Evolutionary conservation across 1,139 yeast genomes (phyloP).

Genomic region (Lodderomyces oxycetoniae): DNA sequence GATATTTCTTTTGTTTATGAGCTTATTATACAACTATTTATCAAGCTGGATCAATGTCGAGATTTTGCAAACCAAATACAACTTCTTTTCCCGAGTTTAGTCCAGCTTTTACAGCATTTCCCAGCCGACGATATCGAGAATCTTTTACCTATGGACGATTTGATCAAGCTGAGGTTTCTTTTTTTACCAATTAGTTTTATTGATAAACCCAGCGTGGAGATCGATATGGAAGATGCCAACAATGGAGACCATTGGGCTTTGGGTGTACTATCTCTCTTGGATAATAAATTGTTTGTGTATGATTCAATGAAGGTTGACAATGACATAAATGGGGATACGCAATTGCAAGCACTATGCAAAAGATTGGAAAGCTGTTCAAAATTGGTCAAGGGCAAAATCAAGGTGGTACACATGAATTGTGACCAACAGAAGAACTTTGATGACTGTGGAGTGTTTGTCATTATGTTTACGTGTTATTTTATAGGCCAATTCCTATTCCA

Average conservation of each 20-base stretch:
- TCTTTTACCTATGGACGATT: constrained; percentile 30
- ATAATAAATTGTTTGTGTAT: constrained; percentile 30
- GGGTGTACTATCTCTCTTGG: constrained; percentile 29
- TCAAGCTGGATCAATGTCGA: constrained; percentile 6
- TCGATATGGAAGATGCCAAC: constrained; percentile 28
- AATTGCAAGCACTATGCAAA: constrained; percentile 18
- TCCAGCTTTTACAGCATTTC: constrained; percentile 37
- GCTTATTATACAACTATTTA: constrained; percentile 30
- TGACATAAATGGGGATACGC: constrained; percentile 16
- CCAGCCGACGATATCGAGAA: constrained; percentile 28
- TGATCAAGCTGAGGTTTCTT: constrained; percentile 30
- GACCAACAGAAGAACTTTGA: constrained; percentile 44
- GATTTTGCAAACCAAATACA: constrained; percentile 24
- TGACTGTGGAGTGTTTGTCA: constrained; percentile 43
- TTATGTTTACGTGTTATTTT: constrained; percentile 38
- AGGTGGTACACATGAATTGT: constrained; percentile 27
- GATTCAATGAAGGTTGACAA: constrained; percentile 35
- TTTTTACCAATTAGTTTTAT: constrained; percentile 40
- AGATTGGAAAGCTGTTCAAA: constrained; percentile 23
- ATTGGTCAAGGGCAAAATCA: constrained; percentile 17
- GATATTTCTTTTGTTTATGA: constrained; percentile 63
- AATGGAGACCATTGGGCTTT: constrained; percentile 47
- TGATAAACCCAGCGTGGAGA: constrained; percentile 20
- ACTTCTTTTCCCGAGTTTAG: constrained; percentile 35
- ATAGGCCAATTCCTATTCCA: constrained; percentile 22